A percentile compares a stretch with the other conserved stretches of the same genome.
Evolutionary conservation across 1,139 yeast genomes (phyloP).

Genomic region (Taphrina wiesneri): DNA sequence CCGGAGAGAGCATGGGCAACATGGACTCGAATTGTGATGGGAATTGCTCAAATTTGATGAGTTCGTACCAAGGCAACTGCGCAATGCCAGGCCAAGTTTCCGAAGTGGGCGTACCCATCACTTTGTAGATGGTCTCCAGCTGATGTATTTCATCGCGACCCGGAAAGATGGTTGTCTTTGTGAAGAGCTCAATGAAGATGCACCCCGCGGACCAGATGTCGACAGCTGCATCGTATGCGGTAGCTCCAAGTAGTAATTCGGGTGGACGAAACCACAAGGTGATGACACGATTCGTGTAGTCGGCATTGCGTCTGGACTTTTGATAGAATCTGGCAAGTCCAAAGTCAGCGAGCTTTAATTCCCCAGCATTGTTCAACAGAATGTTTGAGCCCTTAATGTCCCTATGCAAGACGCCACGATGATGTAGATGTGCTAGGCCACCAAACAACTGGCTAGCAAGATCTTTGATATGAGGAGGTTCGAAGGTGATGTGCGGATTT

Average conservation of each 20-base stretch:
- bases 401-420: slow-evolving; percentile 77
- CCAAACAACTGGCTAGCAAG: slow-evolving; percentile 73
- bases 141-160: slow-evolving; percentile 89
- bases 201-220: slow-evolving; percentile 99
- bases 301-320: slow-evolving; percentile 52
- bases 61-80: slow-evolving; percentile 86
- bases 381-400: slow-evolving; percentile 92
- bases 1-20: slow-evolving; percentile 54
- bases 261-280: slow-evolving; percentile 98
- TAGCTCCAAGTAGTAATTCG: slow-evolving; percentile 82
- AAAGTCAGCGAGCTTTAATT: slow-evolving; percentile 84
- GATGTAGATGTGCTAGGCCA: slow-evolving; percentile 80
- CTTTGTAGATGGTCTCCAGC: slow-evolving; percentile 67
- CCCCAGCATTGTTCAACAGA: slow-evolving; percentile 68
- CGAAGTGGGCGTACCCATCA: slow-evolving; percentile 82
- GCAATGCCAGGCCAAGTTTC: slow-evolving; percentile 78
- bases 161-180: slow-evolving; percentile 74
- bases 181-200: slow-evolving; percentile 75
- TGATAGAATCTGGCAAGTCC: slow-evolving; percentile 71
- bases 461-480: slow-evolving; percentile 71
- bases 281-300: slow-evolving; percentile 90
- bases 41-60: slow-evolving; percentile 64
- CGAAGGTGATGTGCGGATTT: slow-evolving; percentile 66
- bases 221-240: slow-evolving; percentile 84
- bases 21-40: slow-evolving; percentile 53